Percentiles rank a stretch among this genome's conserved stretches.
Evolutionary conservation across 306 rosid species (phyloP).

Genomic region (Prinsepia uniflora): DNA sequence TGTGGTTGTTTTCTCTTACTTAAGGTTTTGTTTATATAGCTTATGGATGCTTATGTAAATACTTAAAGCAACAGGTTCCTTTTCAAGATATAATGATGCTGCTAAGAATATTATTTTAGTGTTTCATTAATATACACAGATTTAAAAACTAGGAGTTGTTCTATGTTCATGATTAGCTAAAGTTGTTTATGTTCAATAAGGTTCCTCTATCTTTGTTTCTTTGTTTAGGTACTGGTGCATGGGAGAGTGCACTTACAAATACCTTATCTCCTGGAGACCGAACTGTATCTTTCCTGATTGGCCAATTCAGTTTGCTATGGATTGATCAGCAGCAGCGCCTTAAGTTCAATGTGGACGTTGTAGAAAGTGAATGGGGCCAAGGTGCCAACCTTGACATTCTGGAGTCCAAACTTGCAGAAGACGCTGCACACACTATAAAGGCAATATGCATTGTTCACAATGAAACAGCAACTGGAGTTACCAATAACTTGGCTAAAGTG

Average conservation of each 20-base stretch:
- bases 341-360: slow-evolving; percentile 84
- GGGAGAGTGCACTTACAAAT: slow-evolving; percentile 99
- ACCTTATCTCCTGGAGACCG: slow-evolving; percentile 96
- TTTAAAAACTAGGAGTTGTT: slow-evolving; percentile 6
- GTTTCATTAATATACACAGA: slow-evolving; percentile 2
- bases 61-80: background rate
- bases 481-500: slow-evolving; percentile 76
- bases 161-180: background rate
- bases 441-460: slow-evolving; percentile 96
- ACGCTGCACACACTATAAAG: slow-evolving; percentile 72
- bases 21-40: background rate
- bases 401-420: slow-evolving; percentile 82
- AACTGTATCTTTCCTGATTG: slow-evolving; percentile 79
- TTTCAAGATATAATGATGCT: background rate
- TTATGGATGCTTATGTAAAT: background rate
- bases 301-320: slow-evolving; percentile 99
- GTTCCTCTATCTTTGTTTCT: slow-evolving; percentile 22
- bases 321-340: slow-evolving; percentile 99
- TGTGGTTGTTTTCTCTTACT: background rate
- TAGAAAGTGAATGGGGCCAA: slow-evolving; percentile 95
- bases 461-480: slow-evolving; percentile 98
- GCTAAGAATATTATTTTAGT: background rate
- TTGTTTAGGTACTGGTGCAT: slow-evolving; percentile 90
- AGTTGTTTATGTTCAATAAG: background rate
- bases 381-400: slow-evolving; percentile 89